Base-by-base conservation (phyloP, 352 stramenopile species). In the Phytophthora melonis region DNA sequence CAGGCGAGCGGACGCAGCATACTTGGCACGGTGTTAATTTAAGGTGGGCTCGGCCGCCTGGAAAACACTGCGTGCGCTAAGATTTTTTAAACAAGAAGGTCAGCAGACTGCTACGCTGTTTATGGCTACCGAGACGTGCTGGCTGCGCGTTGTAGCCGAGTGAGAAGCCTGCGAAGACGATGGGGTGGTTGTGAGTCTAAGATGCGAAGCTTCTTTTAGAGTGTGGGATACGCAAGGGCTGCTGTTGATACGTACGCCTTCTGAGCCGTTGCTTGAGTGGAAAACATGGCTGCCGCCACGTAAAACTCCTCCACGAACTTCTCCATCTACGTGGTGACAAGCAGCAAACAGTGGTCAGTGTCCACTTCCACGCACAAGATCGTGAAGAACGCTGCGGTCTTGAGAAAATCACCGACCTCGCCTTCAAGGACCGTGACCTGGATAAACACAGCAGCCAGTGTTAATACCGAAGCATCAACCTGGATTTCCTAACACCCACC, bases 251-350 rank as follows among this genome's bases (percentile, higher is more conserved):
- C 83, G 58, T 76, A 90, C 85, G 43, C 36, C 64, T 77, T 80
- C 30, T 93, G 86, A 0, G 79, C 62, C 8, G 70, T 55, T 0
- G 67, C 66, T 39, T 91, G 84, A 1, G 79, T 65, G 8, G 78
- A 73, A 59, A 90, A 90, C 32, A 66, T 80, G 4, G 86, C 81
- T 0, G 86, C 79, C 3, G 81, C 79, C 3, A 90, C 69, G 69
- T 91, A 89, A 55, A 93, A 90, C 18, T 93, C 84, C 32, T 83
- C 63, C 6, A 93, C 74, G 23, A 93, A 90, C 53, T 80, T 79
- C 18, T 88, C 63, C 65, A 92, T 81, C 84, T 92, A 25, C 25
- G 56, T 18, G 18, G 13, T 25, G 59, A 27, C n/a, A 56, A 36
- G 9, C 19, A 57, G 11, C 30, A 56, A 16, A 6, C 11, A 34